A percentile compares a stretch with the other conserved stretches of the same genome.
Evolutionary conservation across 164 flowering plant genomes (phyloP).

Genomic region (Berberis thunbergii): DNA sequence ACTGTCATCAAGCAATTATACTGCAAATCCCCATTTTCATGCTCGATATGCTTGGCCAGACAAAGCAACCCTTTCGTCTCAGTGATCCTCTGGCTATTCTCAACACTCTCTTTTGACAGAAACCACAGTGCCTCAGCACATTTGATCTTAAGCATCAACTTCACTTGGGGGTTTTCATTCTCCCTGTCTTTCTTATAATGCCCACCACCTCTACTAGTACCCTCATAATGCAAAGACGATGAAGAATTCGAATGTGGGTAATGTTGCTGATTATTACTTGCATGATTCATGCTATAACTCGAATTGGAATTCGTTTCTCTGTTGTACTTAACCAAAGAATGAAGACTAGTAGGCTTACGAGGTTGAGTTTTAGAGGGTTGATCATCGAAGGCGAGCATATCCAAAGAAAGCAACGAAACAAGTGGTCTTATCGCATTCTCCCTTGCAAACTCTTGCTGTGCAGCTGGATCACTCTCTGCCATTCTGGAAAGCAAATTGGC

Average conservation of each 20-base stretch:
- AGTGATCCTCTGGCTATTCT: constrained; percentile 55
- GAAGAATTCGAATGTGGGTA: constrained; percentile 11
- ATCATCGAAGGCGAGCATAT: constrained; percentile 28
- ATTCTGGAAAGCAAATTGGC: constrained; percentile 52
- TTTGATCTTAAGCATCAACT: constrained; percentile 39
- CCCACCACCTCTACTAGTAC: constrained; percentile 29
- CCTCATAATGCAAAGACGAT: constrained; percentile 19
- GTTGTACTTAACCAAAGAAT: constrained; percentile 50
- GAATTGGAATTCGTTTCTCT: constrained; percentile 23
- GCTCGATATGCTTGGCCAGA: constrained; percentile 63
- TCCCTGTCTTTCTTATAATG: constrained; percentile 40
- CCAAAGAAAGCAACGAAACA: constrained; percentile 43
- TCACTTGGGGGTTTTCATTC: constrained; percentile 44
- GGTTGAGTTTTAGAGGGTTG: constrained; percentile 12
- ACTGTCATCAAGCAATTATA: constrained; percentile 56
- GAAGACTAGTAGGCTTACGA: constrained; percentile 38
- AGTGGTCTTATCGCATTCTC: constrained; percentile 54
- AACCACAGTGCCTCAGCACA: constrained; percentile 69
- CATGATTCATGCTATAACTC: not conserved
- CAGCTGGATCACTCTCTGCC: constrained; percentile 36
- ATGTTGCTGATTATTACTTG: not conserved
- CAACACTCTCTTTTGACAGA: constrained; percentile 45
- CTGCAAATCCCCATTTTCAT: constrained; percentile 54
- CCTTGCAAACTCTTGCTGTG: constrained; percentile 59
- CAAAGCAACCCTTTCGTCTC: constrained; percentile 74